phyloP scores from a whole-genome alignment of 2,329 filamentous ascomycete genomes.

The Zasmidium cellare region DNA sequence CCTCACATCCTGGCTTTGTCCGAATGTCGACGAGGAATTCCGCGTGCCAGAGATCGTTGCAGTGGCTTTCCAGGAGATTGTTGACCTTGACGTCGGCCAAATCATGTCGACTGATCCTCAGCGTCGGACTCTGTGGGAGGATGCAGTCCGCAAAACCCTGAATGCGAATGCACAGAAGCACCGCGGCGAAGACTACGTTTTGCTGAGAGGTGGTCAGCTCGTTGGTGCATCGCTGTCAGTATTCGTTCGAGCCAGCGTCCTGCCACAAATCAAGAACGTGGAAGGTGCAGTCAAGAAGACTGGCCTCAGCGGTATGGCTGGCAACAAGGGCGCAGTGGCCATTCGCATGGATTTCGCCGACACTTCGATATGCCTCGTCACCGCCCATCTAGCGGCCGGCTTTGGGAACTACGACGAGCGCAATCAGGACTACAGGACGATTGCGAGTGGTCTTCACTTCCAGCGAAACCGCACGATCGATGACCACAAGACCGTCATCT shows the following conservation, averaged over 20 bases:
- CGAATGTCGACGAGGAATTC: conserved; percentile 55
- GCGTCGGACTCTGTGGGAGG: conserved; percentile 82
- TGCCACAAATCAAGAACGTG: conserved; percentile 89
- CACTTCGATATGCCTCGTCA: conserved; percentile 92
- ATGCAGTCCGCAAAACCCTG: conserved; percentile 72
- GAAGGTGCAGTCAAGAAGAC: conserved; percentile 95
- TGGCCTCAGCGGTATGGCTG: conserved; percentile 93
- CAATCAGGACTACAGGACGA: conserved; percentile 89
- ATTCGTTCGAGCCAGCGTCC: conserved; percentile 76
- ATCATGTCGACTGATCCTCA: conserved; percentile 98
- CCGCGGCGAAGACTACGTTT: conserved; percentile 77
- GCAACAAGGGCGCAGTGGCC: conserved; percentile 96
- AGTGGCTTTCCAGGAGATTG: conserved; percentile 95
- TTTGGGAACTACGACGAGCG: conserved; percentile 97
- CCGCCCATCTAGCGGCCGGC: conserved; percentile 91
- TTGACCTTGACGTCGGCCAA: conserved; percentile 95
- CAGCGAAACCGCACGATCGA: conserved; percentile 88
- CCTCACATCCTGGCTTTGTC: conserved; percentile 82
- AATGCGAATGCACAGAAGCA: conserved; percentile 68
- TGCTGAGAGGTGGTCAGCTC: conserved; percentile 87
- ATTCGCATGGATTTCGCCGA: conserved; percentile 94
- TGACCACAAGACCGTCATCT: conserved; percentile 87
- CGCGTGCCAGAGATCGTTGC: conserved; percentile 80
- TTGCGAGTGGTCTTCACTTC: conserved; percentile 82
- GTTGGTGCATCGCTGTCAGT: conserved; percentile 91